Percentiles rank a stretch among this genome's conserved stretches.
These are phyloP conservation scores for Annulohypoxylon moriforme DNA, from an alignment of 495 filamentous ascomycete species.

Conservation along the genomic window DNA sequence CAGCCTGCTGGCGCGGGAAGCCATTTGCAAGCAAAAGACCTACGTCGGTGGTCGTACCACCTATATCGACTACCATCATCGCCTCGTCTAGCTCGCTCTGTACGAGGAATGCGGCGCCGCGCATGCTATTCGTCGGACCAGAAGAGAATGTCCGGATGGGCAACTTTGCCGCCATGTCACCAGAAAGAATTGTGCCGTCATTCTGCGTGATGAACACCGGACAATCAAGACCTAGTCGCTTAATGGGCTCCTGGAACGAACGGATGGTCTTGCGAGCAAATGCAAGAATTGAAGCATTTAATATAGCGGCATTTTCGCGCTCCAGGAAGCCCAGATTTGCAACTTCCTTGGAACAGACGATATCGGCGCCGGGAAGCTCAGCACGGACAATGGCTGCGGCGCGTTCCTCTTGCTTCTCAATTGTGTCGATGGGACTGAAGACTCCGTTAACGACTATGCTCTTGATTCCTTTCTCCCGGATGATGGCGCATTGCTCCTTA, in stretches of 20 bases:
- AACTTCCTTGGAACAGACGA: conserved; percentile 62
- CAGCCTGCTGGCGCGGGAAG: conserved; percentile 66
- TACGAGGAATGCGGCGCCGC: conserved; percentile 64
- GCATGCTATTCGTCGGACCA: conserved; percentile 68
- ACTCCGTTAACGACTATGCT: conserved; percentile 67
- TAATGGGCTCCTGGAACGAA: conserved; percentile 59
- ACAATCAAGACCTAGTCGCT: conserved; percentile 58
- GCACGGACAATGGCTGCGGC: conserved; percentile 56
- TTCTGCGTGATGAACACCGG: conserved; percentile 68
- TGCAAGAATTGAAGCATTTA: conserved; percentile 64
- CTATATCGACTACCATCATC: conserved; percentile 63
- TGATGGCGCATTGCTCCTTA: conserved; percentile 52
- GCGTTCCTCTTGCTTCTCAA: conserved; percentile 61
- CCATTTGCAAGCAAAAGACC: conserved; percentile 64
- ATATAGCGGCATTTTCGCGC: conserved; percentile 66
- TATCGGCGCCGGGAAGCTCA: conserved; percentile 59
- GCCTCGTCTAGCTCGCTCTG: conserved; percentile 49
- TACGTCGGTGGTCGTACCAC: conserved; percentile 68
- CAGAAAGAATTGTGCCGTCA: conserved; percentile 64
- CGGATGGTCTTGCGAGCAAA: conserved; percentile 64
- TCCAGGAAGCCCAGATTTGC: conserved; percentile 65
- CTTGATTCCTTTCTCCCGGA: conserved; percentile 58
- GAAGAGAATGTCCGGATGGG: conserved; percentile 66
- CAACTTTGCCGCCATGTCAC: conserved; percentile 59
- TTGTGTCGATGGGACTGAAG: conserved; percentile 67